Evolutionary conservation across 345 rosid genomes (phyloP), one percentile per base, ranked within the genome.

Genomic region (Eucalyptus leucophloia): DNA sequence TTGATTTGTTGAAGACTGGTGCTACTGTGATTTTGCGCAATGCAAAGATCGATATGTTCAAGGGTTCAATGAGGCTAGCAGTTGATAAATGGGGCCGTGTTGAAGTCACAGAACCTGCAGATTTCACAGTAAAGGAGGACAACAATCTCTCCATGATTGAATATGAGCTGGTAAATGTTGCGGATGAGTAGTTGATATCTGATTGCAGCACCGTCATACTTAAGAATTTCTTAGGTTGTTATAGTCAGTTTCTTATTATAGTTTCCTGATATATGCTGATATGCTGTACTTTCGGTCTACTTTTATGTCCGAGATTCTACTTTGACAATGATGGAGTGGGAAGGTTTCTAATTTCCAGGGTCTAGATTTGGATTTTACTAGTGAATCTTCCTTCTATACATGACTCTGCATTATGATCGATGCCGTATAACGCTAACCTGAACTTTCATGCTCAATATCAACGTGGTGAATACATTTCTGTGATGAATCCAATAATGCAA

Each of bases 11-110:
- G 94, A 92, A 91, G 92, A 65, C 91, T 21, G 93, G 91, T 44
- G 87, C 92, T 44, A 93, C 93, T 16, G 89, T 93, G 19, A 92
- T 92, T 40, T 90, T 93, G 89, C 92, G 96, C 58, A 94, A 93
- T 90, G 95, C 95, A 49, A 93, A 90, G 93, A 94, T 93, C 12
- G 93, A 93, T 87, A 87, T 94, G 94, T 92, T 92, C 60, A 94
- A 92, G 92, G 94, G 91, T 72, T 91, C 94, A 0, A 92, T 93
- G 95, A 92, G 95, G 89, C 89, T 94, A 89, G 95, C 93, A 60
- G 93, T 93, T 30, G 95, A 94, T 89, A 94, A 91, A 87, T 94
- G 95, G 94, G 94, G 94, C 60, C 94, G 92, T 49, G 91, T 93
- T 16, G 94, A 94, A 91, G 92, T 91, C 89, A 91, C 93, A 0